Percentiles rank a stretch among this genome's conserved stretches.
These are phyloP conservation scores for Pythium oligandrum DNA, from an alignment of 352 stramenopile genomes.

Conservation along the genomic window DNA sequence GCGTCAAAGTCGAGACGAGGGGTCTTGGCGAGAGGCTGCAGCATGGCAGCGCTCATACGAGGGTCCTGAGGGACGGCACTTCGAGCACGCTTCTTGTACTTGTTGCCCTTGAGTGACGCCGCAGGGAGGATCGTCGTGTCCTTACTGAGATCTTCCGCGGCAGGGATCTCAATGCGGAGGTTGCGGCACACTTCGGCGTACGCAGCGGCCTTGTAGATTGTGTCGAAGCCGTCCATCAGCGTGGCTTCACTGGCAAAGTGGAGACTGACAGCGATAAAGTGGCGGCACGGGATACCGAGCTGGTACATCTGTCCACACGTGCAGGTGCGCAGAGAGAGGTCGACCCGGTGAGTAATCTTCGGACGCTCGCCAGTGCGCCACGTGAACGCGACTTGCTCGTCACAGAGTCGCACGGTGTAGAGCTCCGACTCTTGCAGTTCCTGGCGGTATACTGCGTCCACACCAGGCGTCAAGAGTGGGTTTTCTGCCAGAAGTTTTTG, in stretches of 20 bases:
- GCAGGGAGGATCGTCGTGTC: slow-evolving; percentile 58
- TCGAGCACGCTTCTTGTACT: slow-evolving; percentile 59
- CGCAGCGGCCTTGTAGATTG: slow-evolving; percentile 63
- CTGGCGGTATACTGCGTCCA: slow-evolving; percentile 55
- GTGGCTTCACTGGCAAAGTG: slow-evolving; percentile 53
- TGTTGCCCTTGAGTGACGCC: slow-evolving; percentile 33
- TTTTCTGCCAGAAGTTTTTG: slow-evolving; percentile 41
- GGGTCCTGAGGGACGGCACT: neutral
- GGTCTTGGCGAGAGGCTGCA: slow-evolving; percentile 31
- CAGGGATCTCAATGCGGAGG: slow-evolving; percentile 73
- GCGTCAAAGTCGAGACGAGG: slow-evolving; percentile 58
- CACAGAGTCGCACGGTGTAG: slow-evolving; percentile 56
- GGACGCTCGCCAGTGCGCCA: slow-evolving; percentile 62
- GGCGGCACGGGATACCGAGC: slow-evolving; percentile 67
- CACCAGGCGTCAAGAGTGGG: slow-evolving; percentile 50
- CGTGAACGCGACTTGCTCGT: slow-evolving; percentile 67
- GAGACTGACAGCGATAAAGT: slow-evolving; percentile 64
- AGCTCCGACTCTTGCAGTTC: slow-evolving; percentile 53
- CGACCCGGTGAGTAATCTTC: slow-evolving; percentile 67
- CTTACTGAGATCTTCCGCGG: slow-evolving; percentile 64
- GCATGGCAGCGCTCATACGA: neutral
- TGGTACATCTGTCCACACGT: slow-evolving; percentile 71
- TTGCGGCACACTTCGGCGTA: slow-evolving; percentile 59
- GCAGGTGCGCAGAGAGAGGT: slow-evolving; percentile 51
- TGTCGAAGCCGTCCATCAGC: slow-evolving; percentile 57